Evolutionary conservation across 2,329 filamentous ascomycete genomes (phyloP).

Genomic region (Pestalotiopsis sp.): DNA sequence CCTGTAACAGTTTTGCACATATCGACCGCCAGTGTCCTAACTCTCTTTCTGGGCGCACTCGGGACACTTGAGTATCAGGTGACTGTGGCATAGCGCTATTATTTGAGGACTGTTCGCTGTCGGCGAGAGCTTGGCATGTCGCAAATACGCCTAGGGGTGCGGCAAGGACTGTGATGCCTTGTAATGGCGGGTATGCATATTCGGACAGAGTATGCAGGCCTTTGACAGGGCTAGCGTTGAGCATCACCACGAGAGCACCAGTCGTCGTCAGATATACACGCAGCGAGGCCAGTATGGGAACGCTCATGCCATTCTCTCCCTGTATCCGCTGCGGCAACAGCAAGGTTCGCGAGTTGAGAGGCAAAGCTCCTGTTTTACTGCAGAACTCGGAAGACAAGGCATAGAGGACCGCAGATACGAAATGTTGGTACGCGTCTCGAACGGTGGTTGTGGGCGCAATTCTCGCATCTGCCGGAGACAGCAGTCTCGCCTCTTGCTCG

Average conservation of each 20-base stretch:
- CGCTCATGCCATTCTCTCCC: constrained; percentile 32
- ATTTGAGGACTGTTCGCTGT: constrained; percentile 35
- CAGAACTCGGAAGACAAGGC: constrained; percentile 56
- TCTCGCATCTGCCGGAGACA: constrained; percentile 35
- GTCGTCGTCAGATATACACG: constrained; percentile 59
- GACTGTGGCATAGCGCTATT: constrained; percentile 49
- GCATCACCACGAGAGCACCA: constrained; percentile 53
- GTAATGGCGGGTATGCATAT: constrained; percentile 40
- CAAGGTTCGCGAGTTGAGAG: constrained; percentile 56
- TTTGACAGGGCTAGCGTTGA: constrained; percentile 50
- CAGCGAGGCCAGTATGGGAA: constrained; percentile 50
- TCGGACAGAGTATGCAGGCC: constrained; percentile 52
- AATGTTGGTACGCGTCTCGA: constrained; percentile 55
- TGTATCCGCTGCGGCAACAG: constrained; percentile 42
- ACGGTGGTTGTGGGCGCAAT: constrained; percentile 37
- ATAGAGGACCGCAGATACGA: constrained; percentile 55
- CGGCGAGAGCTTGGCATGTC: constrained; percentile 40
- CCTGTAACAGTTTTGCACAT: constrained; percentile 53
- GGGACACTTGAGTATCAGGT: constrained; percentile 54
- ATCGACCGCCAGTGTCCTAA: constrained; percentile 51
- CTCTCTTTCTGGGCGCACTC: constrained; percentile 43
- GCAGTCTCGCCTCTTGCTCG: constrained; percentile 35
- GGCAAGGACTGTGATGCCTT: constrained; percentile 51
- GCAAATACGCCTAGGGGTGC: constrained; percentile 58
- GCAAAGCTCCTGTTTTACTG: constrained; percentile 48